A percentile compares a stretch with the other conserved stretches of the same genome.
Evolutionary conservation across 1,139 yeast species (phyloP).

Genomic region (Diutina scorzettiae): DNA sequence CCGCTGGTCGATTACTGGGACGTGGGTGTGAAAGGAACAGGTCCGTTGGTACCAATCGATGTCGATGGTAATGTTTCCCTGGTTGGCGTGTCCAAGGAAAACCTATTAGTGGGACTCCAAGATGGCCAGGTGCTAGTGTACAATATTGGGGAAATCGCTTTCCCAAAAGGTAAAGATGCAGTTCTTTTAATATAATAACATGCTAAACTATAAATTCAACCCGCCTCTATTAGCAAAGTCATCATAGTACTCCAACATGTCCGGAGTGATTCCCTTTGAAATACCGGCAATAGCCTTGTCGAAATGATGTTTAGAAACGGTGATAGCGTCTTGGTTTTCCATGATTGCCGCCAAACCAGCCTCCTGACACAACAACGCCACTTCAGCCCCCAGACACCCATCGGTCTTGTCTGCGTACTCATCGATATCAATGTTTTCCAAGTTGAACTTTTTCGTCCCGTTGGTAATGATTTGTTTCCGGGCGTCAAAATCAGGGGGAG

Average conservation of each 20-base stretch:
- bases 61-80: background rate
- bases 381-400: conserved; percentile 96
- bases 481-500: conserved; percentile 79
- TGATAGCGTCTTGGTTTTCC: conserved; percentile 47
- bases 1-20: conserved; percentile 1
- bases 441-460: conserved; percentile 39
- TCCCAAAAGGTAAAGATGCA: no score
- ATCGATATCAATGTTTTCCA: conserved; percentile 25
- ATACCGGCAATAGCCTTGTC: conserved; percentile 55
- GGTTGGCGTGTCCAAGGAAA: background rate
- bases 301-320: conserved; percentile 56
- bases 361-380: conserved; percentile 82
- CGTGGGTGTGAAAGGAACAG: background rate
- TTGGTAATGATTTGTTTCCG: conserved; percentile 65
- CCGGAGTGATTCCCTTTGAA: conserved; percentile 68
- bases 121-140: background rate
- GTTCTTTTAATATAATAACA: no score
- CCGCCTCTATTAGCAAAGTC: conserved; percentile 45
- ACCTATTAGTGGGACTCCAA: background rate
- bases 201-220: conserved; percentile 9
- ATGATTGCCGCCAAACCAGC: conserved; percentile 89
- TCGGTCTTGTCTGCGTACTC: conserved; percentile 52
- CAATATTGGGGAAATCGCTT: background rate
- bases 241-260: conserved; percentile 68
- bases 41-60: background rate